phyloP scores from a whole-genome alignment of 768 basidiomycete genomes.

The Calocera cornea region DNA sequence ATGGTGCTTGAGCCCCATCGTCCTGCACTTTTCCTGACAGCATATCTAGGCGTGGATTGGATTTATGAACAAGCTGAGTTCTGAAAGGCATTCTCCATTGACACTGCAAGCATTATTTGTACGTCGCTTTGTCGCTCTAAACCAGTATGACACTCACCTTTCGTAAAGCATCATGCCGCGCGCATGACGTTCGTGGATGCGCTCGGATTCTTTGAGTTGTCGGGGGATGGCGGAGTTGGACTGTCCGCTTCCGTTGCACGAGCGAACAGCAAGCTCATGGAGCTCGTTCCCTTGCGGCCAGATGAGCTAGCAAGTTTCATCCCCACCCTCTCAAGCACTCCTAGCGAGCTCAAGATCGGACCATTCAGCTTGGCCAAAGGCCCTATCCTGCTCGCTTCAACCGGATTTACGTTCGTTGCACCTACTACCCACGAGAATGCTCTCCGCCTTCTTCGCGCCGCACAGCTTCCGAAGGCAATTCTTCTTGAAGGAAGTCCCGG shows the following conservation, averaged over 20 bases:
- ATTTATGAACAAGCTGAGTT: slow-evolving; percentile 60
- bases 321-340: slow-evolving; percentile 11
- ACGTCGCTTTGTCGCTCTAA: slow-evolving; percentile 20
- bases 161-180: slow-evolving; percentile 70
- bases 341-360: slow-evolving; percentile 44
- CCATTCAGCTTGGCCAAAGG: slow-evolving; percentile 61
- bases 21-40: slow-evolving; percentile 3
- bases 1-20: not conserved
- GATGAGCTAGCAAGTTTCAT: not conserved
- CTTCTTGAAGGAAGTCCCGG: slow-evolving; percentile 95
- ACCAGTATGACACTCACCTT: slow-evolving; percentile 10
- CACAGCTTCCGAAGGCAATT: slow-evolving; percentile 81
- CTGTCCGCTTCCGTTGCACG: not conserved
- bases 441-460: slow-evolving; percentile 76
- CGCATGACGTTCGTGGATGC: slow-evolving; percentile 89
- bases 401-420: slow-evolving; percentile 65
- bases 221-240: not conserved
- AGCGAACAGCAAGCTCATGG: slow-evolving; percentile 40
- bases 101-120: slow-evolving; percentile 51
- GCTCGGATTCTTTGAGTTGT: slow-evolving; percentile 42
- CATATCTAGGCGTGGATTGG: slow-evolving; percentile 68
- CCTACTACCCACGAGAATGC: slow-evolving; percentile 83
- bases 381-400: slow-evolving; percentile 22
- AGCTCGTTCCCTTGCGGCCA: slow-evolving; percentile 37
- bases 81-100: slow-evolving; percentile 19